These are phyloP conservation scores for Acorus gramineus DNA, from an alignment of 106 monocot species.

Conservation along the genomic window DNA sequence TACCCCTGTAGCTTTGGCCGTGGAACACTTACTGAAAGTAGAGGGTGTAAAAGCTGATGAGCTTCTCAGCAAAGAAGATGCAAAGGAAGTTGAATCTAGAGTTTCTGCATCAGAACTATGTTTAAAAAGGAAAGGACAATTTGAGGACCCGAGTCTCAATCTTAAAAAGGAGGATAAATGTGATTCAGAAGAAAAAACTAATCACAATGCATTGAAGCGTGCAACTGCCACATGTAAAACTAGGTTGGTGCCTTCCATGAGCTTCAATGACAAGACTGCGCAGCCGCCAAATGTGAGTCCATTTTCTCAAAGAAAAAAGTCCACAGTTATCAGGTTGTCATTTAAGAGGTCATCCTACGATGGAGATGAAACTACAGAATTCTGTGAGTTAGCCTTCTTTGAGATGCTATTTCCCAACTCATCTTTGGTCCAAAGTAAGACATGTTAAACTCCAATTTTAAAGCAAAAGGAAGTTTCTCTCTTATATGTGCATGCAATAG, in stretches of 20 bases:
- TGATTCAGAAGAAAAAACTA: slow-evolving; percentile 27
- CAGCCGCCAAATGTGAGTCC: slow-evolving; percentile 16
- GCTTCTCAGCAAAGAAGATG: slow-evolving; percentile 20
- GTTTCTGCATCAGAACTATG: slow-evolving; percentile 3
- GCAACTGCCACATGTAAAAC: slow-evolving; percentile 29
- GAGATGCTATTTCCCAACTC: no score
- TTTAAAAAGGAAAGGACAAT: slow-evolving; percentile 21
- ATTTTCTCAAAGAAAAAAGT: slow-evolving; percentile 37
- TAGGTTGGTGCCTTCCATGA: slow-evolving; percentile 39
- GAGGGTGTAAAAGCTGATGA: slow-evolving; percentile 20
- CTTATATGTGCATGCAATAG: no score
- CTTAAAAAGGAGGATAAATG: slow-evolving; percentile 17
- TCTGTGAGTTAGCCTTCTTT: slow-evolving; percentile 36
- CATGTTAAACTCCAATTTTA: no score
- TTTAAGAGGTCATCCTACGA: slow-evolving; percentile 73
- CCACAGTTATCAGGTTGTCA: slow-evolving; percentile 63
- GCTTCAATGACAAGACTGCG: slow-evolving; percentile 74
- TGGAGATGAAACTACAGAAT: slow-evolving; percentile 53
- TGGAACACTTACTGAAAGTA: slow-evolving; percentile 24
- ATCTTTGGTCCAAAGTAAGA: no score
- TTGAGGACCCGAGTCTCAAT: slow-evolving; percentile 30
- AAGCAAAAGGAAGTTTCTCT: no score
- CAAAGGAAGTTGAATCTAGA: slow-evolving; percentile 10
- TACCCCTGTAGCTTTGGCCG: slow-evolving; percentile 20
- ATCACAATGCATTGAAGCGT: slow-evolving; percentile 27